Conservation (phyloP, 768 basidiomycete species). For the Coprinopsis marcescibilis region DNA sequence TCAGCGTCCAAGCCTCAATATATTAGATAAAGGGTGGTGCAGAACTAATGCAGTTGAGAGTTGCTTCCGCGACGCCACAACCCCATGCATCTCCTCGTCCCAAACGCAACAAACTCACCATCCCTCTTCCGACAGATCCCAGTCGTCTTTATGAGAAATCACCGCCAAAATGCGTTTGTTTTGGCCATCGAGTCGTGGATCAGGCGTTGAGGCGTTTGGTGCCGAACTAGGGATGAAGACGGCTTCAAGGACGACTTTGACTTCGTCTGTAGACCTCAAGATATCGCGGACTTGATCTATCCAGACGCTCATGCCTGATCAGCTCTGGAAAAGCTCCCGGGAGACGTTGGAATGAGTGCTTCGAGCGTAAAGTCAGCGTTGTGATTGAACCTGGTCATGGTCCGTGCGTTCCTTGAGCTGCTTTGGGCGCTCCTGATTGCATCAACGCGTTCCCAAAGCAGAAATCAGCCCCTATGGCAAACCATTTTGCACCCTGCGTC, state of each 20-base stretch:
- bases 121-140: constrained; percentile 44
- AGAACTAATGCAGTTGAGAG: too few relatives aligned
- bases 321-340: neutral
- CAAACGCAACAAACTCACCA: constrained; percentile 41
- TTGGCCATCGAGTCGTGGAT: constrained; percentile 17
- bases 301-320: constrained; percentile 15
- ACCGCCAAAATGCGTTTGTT: constrained; percentile 41
- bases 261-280: constrained; percentile 35
- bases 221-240: constrained; percentile 19
- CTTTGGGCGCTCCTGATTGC: too few relatives aligned
- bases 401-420: too few relatives aligned
- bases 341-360: neutral
- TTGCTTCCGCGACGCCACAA: too few relatives aligned
- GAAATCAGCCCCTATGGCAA: too few relatives aligned
- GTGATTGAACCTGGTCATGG: too few relatives aligned
- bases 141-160: constrained; percentile 40
- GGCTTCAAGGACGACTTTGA: constrained; percentile 38
- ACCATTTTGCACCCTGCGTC: too few relatives aligned
- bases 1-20: too few relatives aligned
- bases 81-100: too few relatives aligned
- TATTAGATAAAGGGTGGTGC: too few relatives aligned
- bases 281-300: constrained; percentile 18
- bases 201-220: constrained; percentile 1
- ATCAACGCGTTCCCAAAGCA: too few relatives aligned
- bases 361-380: neutral